Evolutionary conservation across 495 filamentous ascomycete genomes (phyloP), one percentile per base, ranked within the genome.

Genomic region (Pseudomonodictys pantanalensis): DNA sequence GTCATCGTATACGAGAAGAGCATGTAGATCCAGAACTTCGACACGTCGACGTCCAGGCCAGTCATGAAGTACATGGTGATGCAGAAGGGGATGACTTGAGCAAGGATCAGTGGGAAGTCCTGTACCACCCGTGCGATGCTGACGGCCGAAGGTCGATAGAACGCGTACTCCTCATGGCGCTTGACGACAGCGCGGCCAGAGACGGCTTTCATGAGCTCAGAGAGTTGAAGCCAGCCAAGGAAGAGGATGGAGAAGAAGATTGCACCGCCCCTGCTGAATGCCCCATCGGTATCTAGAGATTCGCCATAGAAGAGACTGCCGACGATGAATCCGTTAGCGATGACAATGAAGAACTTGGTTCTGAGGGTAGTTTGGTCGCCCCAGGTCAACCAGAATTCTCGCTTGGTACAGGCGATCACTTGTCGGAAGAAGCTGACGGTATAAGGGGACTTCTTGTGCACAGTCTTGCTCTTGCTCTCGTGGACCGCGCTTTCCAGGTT

Each of bases 281-380:
- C 83, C 28, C 88, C 86, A 28, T 74, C 77, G 23, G 86, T 87
- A 62, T 85, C 77, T 29, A 79, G 62, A 0, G 85, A 73, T 71
- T 87, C 76, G 8, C 81, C 81, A 64, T 86, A 88, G 73, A 91
- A 91, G 32, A 91, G 72, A 35, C 84, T 87, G 0, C 86, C 83
- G 48, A 89, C 84, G 59, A 93, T 85, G 6, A 92, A 76, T n/a
- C 72, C 86, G 60, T 90, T 86, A 25, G 84, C 78, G 41, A 91
- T 71, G 60, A 89, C 86, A 66, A 90, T 89, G 71, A 90, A 87
- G 63, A 87, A 81, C 57, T 89, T 90, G 35, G 87, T 91, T 69
- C 86, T 84, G 2, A 91, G 76, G 1, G 87, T 86, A 2, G 82
- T 82, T 58, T 78, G 83, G 66, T 92, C 89, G 43, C 88, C 87